Evolutionary conservation across 257 asterid genomes (phyloP).

Genomic region (Solanum microdontum): DNA sequence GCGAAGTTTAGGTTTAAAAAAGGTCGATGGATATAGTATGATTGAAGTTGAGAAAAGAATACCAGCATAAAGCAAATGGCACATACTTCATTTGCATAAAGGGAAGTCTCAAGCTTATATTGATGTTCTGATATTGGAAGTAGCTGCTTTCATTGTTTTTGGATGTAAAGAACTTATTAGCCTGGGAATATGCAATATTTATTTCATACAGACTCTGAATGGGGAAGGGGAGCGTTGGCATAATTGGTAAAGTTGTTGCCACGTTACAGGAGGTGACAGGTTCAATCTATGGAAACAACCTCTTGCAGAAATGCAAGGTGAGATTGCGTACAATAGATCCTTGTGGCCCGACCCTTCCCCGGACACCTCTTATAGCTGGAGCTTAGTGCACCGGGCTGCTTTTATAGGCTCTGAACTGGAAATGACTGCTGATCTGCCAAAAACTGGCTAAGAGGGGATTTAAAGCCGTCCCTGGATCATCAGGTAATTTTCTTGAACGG

Average conservation of each 20-base stretch:
- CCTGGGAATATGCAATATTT: not conserved
- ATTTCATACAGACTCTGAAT: not conserved
- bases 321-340: not conserved
- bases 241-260: not conserved
- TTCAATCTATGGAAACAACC: not conserved
- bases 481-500: not conserved
- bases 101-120: not conserved
- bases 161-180: not conserved
- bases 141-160: not conserved
- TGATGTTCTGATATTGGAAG: not conserved
- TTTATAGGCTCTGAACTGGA: not conserved
- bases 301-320: not conserved
- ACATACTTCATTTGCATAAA: not conserved
- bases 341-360: not conserved
- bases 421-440: not conserved
- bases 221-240: not conserved
- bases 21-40: conserved; percentile 69
- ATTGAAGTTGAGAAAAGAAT: conserved; percentile 25
- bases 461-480: not conserved
- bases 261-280: not conserved
- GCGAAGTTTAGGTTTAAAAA: conserved; percentile 36
- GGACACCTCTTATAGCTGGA: not conserved
- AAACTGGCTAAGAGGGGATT: not conserved
- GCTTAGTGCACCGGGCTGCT: not conserved
- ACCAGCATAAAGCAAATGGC: not conserved